Evolutionary conservation across 148 eudicot genomes (phyloP).

Genomic region (Rhododendron simsii): DNA sequence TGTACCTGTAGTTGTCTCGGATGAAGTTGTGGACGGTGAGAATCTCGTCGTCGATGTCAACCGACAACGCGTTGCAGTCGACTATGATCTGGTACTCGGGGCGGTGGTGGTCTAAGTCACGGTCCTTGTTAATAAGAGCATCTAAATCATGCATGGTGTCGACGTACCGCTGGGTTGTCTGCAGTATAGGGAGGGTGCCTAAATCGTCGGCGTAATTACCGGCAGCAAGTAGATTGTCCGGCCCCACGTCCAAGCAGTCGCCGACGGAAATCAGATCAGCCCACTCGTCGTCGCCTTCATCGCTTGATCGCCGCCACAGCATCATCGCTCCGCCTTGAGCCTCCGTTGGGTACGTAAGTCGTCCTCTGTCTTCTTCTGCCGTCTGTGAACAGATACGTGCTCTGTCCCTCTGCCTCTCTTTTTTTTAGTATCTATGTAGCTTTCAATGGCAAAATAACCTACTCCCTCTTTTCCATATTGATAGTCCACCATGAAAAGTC

Average conservation of each 20-base stretch:
- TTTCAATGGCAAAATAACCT: too few species aligned
- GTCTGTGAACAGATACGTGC: background rate
- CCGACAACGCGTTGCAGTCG: conserved; percentile 80
- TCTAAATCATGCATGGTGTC: conserved; percentile 5
- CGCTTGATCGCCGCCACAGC: background rate
- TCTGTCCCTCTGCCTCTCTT: too few species aligned
- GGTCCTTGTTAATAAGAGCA: conserved; percentile 57
- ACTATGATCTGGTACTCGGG: conserved; percentile 73
- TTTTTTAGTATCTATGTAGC: too few species aligned
- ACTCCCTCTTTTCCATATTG: too few species aligned
- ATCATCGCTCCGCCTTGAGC: background rate
- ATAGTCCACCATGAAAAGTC: too few species aligned
- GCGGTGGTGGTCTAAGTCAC: conserved; percentile 30
- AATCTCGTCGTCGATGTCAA: conserved; percentile 88
- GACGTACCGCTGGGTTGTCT: too few species aligned
- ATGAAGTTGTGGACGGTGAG: conserved; percentile 79
- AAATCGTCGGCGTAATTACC: too few species aligned
- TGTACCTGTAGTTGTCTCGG: conserved; percentile 80
- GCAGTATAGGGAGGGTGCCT: too few species aligned
- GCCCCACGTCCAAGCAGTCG: too few species aligned
- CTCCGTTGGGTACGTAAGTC: background rate
- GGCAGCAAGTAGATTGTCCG: too few species aligned
- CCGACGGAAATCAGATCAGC: too few species aligned
- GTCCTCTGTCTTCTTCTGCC: background rate
- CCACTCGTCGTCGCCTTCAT: too few species aligned